Evolutionary conservation across 139 green algal genomes (phyloP).

Genomic region (Trebouxia sp.): DNA sequence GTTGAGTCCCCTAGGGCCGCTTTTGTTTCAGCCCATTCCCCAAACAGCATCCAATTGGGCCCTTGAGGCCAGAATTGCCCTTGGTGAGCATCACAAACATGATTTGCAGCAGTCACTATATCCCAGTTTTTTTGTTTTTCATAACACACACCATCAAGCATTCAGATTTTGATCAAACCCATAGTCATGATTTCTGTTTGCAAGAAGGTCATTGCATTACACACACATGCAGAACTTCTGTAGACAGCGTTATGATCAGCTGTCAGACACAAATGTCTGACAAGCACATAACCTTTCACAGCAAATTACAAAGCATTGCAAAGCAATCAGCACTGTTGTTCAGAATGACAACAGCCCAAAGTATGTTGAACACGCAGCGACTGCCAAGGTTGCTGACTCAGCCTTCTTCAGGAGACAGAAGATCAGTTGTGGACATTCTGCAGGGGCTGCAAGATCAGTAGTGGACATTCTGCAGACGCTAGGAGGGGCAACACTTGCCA

Average conservation of each 20-base stretch:
- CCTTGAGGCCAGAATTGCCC: conserved; percentile 31
- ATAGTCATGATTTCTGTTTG: neutral
- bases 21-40: conserved; percentile 37
- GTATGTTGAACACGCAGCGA: neutral
- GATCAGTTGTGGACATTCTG: conserved; percentile 13
- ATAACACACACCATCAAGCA: neutral
- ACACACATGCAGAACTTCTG: neutral
- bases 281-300: too few relatives aligned
- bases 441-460: conserved; percentile 31
- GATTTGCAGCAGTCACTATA: neutral
- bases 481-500: conserved; percentile 52
- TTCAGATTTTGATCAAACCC: neutral
- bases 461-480: conserved; percentile 60
- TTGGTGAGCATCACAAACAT: neutral
- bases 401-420: neutral
- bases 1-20: conserved; percentile 46
- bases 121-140: neutral
- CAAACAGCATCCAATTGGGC: conserved; percentile 34
- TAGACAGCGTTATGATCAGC: too few relatives aligned
- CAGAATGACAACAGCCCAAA: neutral
- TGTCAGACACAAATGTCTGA: too few relatives aligned
- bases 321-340: neutral
- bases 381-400: neutral
- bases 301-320: neutral
- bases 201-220: neutral